Conservation (phyloP, 2,329 filamentous ascomycete genomes). For the Fonsecaea pedrosoi region DNA sequence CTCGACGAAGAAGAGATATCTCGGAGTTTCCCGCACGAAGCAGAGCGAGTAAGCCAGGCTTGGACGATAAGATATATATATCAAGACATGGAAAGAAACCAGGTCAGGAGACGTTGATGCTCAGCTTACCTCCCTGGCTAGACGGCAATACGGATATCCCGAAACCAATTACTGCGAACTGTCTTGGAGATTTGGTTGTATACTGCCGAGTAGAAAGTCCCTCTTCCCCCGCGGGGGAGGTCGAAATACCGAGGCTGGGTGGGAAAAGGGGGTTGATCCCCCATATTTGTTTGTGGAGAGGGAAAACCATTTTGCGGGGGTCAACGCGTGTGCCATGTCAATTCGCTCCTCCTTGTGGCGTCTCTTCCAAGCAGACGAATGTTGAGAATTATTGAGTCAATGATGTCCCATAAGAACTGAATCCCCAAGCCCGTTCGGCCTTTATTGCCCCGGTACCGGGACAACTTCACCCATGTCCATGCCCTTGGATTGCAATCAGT, state of each 20-base stretch:
- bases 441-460: not conserved
- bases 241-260: constrained; percentile 19
- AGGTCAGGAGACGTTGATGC: not conserved
- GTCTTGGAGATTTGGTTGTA: not conserved
- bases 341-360: not conserved
- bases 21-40: constrained; percentile 13
- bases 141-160: not conserved
- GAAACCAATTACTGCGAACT: not conserved
- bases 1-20: not conserved
- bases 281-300: constrained; percentile 14
- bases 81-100: not conserved
- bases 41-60: constrained; percentile 1
- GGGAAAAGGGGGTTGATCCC: constrained; percentile 18
- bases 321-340: not conserved
- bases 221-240: constrained; percentile 13
- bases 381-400: not conserved
- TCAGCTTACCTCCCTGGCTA: not conserved
- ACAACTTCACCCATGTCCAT: not conserved
- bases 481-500: too few relatives aligned
- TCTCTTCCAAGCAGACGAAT: too few relatives aligned
- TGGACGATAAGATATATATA: constrained; percentile 5
- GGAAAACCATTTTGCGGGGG: not conserved
- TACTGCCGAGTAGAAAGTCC: not conserved
- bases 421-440: not conserved
- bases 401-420: too few relatives aligned